Evolutionary conservation across 257 asterid species (phyloP).

Genomic region (Anisodus tanguticus): DNA sequence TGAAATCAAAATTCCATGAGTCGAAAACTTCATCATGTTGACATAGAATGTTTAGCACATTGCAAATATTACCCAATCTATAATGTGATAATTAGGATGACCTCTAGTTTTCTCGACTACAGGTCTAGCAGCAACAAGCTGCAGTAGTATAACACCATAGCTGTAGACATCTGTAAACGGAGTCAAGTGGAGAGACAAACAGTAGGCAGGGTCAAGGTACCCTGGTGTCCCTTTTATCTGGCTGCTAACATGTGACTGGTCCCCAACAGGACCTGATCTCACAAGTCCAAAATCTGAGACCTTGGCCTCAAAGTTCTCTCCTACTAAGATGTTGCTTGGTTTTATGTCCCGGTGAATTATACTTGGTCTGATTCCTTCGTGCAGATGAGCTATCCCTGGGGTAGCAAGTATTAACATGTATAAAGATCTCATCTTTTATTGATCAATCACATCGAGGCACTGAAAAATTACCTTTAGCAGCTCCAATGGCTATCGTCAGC

Average conservation of each 20-base stretch:
- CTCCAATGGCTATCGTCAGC: conserved; percentile 74
- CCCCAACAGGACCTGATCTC: conserved; percentile 65
- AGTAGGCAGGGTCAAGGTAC: conserved; percentile 85
- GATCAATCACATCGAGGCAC: not conserved
- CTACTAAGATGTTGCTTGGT: conserved; percentile 75
- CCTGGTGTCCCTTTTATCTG: conserved; percentile 80
- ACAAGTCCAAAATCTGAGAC: conserved; percentile 81
- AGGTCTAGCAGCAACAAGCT: conserved; percentile 76
- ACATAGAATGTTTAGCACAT: not conserved
- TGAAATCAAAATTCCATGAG: not conserved
- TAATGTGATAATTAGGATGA: conserved; percentile 55
- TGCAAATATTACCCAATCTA: conserved; percentile 59
- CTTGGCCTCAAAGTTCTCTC: conserved; percentile 71
- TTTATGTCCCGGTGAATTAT: conserved; percentile 78
- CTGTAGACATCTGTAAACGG: conserved; percentile 77
- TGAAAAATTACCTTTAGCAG: conserved; percentile 65
- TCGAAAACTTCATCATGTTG: not conserved
- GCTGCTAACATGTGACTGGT: conserved; percentile 78
- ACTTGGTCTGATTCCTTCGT: conserved; percentile 62
- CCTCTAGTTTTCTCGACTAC: conserved; percentile 49
- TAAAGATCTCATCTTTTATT: not conserved
- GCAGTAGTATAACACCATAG: conserved; percentile 77
- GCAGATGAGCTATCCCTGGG: conserved; percentile 75
- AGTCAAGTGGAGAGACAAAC: conserved; percentile 63
- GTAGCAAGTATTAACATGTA: not conserved